Base-by-base conservation (phyloP, 116 monocot genomes). In the Dioscorea cayenensis region DNA sequence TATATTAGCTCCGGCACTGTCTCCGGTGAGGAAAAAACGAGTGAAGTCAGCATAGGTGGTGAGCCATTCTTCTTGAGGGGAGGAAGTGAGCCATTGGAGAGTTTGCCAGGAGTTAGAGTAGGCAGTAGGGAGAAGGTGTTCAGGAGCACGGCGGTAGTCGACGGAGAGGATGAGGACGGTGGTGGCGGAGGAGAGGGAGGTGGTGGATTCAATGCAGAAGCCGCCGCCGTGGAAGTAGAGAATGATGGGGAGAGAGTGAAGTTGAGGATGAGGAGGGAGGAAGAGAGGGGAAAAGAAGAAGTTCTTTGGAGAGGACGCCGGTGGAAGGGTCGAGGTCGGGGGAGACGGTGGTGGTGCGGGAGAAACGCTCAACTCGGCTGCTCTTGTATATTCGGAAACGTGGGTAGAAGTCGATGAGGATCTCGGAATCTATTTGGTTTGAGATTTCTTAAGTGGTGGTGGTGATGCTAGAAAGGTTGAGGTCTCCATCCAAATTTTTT, bases 141-240 rank as follows among this genome's bases (percentile, higher is more conserved):
- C 87, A 4, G 91, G 84, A 0, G 87, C 87, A 27, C 76, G 79
- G 27, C 91, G 79, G 74, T 91, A 91, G 36, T 77, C 74, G 49
- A 90, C 77, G 11, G 84, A 80, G 36, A 87, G 78, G 73, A 60
- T 65, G 71, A 91, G 0, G 69, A 73, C 20, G 66, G 35, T 22
- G 6, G 75, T 62, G 17, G 68, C 21, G 51, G 73, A 35, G 17
- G 72, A 37, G 62, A 83, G 69, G 13, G 77, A 77, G 77, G 66
- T 65, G 23, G 77, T 20, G 22, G 77, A 25, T 11, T 66, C 70
- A 16, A 82, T 21, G 70, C 49, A 65, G 77, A 82, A 77, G 66
- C n/a, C 73, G 59, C 82, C 69, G 64, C 82, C 82, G 74, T 82
- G 82, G 66, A 70, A 49, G 74, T 77, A 77, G 77, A 82, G 16